A percentile compares a stretch with the other conserved stretches of the same genome.
Evolutionary conservation across 805 yeast species (phyloP).

Genomic region (Ogataea wickerhamii): DNA sequence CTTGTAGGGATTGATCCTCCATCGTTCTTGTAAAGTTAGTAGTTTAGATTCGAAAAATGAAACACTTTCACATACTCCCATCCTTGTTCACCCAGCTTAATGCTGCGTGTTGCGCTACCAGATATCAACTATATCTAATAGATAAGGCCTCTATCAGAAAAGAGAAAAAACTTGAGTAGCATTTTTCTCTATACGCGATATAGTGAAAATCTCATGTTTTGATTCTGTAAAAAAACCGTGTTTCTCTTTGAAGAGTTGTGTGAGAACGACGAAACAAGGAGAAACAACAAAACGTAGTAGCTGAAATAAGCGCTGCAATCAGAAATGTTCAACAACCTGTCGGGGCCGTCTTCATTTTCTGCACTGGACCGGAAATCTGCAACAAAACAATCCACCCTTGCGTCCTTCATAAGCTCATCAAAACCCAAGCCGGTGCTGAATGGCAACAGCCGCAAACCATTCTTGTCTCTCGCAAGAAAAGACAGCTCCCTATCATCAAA

Average conservation of each 20-base stretch:
- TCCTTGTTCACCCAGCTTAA: background rate
- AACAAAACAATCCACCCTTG: slow-evolving; percentile 18
- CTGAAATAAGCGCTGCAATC: too few relatives aligned
- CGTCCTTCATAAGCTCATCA: slow-evolving; percentile 15
- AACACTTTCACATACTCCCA: background rate
- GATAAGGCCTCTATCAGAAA: too few relatives aligned
- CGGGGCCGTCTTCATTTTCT: slow-evolving; percentile 7
- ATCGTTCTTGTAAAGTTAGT: slow-evolving; percentile 42
- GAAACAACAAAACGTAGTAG: too few relatives aligned
- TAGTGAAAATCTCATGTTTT: too few relatives aligned
- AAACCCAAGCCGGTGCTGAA: slow-evolving; percentile 10
- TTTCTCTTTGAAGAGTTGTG: too few relatives aligned
- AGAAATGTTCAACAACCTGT: slow-evolving; percentile 12
- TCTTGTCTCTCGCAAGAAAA: background rate
- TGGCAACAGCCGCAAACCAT: background rate
- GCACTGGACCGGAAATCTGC: slow-evolving; percentile 7
- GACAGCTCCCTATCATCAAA: background rate
- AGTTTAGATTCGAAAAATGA: background rate
- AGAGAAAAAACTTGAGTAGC: too few relatives aligned
- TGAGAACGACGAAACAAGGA: too few relatives aligned
- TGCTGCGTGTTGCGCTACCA: too few relatives aligned
- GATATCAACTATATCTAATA: too few relatives aligned
- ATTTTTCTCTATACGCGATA: too few relatives aligned
- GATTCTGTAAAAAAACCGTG: too few relatives aligned
- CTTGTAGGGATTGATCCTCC: slow-evolving; percentile 71